These are phyloP conservation scores for Hypocreales sp. DNA, from an alignment of 2,329 filamentous ascomycete genomes.

Conservation along the genomic window DNA sequence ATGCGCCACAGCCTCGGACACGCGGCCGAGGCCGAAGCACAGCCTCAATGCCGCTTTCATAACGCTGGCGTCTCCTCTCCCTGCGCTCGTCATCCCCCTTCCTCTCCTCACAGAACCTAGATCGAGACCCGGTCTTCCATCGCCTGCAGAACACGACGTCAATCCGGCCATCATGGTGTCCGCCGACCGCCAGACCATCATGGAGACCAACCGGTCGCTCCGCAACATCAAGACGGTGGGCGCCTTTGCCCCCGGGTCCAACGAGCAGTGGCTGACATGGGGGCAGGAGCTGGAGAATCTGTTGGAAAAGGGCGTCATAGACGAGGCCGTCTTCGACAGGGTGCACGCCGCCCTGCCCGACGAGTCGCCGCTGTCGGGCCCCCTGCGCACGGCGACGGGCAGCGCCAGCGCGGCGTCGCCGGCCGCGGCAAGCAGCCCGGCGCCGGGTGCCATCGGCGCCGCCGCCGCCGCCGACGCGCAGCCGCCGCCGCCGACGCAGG, in stretches of 20 bases:
- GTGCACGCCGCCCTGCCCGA: slow-evolving; percentile 62
- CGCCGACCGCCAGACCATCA: slow-evolving; percentile 40
- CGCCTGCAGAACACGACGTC: too few species aligned
- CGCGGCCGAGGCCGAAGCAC: too few species aligned
- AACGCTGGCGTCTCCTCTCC: too few species aligned
- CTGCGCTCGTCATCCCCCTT: too few species aligned
- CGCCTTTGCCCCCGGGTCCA: neutral
- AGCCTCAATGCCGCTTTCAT: too few species aligned
- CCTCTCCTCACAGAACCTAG: too few species aligned
- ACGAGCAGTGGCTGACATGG: neutral
- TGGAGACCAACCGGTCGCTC: slow-evolving; percentile 69
- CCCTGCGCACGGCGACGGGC: slow-evolving; percentile 23
- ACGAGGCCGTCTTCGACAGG: slow-evolving; percentile 55
- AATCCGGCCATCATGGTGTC: slow-evolving; percentile 26
- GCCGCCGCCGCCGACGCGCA: slow-evolving; percentile 9
- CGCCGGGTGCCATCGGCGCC: slow-evolving; percentile 7
- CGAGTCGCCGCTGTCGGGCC: slow-evolving; percentile 44
- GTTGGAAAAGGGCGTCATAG: slow-evolving; percentile 67
- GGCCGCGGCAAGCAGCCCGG: slow-evolving; percentile 15
- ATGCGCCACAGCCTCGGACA: too few species aligned
- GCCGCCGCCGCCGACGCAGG: slow-evolving; percentile 16
- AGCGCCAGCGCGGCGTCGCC: slow-evolving; percentile 16
- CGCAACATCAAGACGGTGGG: slow-evolving; percentile 70
- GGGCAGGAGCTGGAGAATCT: slow-evolving; percentile 78
- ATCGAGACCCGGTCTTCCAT: too few species aligned